Percentiles rank a stretch among this genome's conserved stretches.
Evolutionary conservation across 805 yeast species (phyloP).

Genomic region (Candida ortonii): DNA sequence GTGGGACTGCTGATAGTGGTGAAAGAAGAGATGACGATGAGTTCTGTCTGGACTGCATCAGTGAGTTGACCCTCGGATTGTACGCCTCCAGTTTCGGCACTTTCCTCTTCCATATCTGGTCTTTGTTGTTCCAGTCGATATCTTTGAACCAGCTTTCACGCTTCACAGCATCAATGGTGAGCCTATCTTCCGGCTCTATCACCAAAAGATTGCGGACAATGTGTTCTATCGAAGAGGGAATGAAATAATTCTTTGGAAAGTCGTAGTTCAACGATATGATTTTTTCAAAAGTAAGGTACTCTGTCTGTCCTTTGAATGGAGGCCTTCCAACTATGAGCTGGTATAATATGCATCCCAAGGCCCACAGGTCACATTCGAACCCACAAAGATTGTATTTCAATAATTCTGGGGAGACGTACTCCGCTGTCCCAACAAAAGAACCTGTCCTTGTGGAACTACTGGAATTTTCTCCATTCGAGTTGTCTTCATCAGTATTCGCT

Average conservation of each 20-base stretch:
- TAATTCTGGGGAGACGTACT: conserved; percentile 91
- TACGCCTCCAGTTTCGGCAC: conserved; percentile 73
- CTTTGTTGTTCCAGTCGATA: conserved; percentile 64
- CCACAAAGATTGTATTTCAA: conserved; percentile 77
- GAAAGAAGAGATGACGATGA: conserved; percentile 6
- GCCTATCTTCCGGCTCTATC: conserved; percentile 67
- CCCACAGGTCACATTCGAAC: conserved; percentile 88
- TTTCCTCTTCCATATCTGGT: conserved; percentile 62
- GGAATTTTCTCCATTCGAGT: conserved; percentile 15
- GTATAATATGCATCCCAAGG: conserved; percentile 82
- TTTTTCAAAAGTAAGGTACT: conserved; percentile 82
- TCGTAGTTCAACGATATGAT: conserved; percentile 74
- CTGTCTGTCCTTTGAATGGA: conserved; percentile 85
- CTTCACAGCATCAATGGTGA: conserved; percentile 55
- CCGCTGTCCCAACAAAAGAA: conserved; percentile 97
- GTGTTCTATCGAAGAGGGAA: conserved; percentile 62
- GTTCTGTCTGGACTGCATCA: conserved; percentile 20
- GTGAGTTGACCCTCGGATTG: conserved; percentile 38
- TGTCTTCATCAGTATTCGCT: conserved; percentile 13
- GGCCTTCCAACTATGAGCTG: conserved; percentile 83
- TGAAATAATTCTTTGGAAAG: conserved; percentile 58
- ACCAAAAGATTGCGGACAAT: conserved; percentile 65
- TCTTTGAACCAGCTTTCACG: conserved; percentile 67
- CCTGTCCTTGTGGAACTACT: conserved; percentile 45
- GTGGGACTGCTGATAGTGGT: conserved; percentile 14